Conservation (phyloP, 1,284 basidiomycete species). For the Kwoniella shivajii region DNA sequence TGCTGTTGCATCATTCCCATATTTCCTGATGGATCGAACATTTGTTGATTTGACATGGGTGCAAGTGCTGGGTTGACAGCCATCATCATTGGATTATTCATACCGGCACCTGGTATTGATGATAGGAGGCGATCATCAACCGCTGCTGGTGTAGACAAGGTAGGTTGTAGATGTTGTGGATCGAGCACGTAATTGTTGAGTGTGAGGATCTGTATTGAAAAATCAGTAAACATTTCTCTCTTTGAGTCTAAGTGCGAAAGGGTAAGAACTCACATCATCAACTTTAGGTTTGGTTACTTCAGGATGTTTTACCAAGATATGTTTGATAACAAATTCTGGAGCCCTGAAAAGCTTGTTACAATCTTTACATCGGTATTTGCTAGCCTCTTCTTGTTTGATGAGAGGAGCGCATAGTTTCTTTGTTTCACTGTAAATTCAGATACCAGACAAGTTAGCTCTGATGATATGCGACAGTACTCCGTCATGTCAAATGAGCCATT, state of each 20-base stretch:
- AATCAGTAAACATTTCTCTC: background rate
- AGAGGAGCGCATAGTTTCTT: conserved; percentile 71
- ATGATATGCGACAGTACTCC: background rate
- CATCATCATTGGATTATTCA: conserved; percentile 14
- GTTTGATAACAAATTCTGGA: conserved; percentile 91
- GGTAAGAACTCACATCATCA: conserved; percentile 45
- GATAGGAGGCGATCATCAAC: conserved; percentile 45
- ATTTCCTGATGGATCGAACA: conserved; percentile 1
- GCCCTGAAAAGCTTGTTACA: conserved; percentile 96
- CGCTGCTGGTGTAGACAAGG: conserved; percentile 45
- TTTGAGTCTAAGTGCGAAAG: background rate
- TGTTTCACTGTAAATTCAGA: conserved; percentile 64
- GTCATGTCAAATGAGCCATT: too few relatives aligned
- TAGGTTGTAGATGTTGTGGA: conserved; percentile 82
- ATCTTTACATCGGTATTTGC: conserved; percentile 90
- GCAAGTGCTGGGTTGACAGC: conserved; percentile 35
- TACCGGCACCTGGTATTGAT: conserved; percentile 2
- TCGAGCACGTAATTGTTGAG: conserved; percentile 93
- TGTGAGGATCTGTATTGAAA: conserved; percentile 66
- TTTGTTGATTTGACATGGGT: background rate
- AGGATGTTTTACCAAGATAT: conserved; percentile 83
- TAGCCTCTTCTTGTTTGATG: conserved; percentile 91
- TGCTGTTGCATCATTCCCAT: conserved; percentile 49
- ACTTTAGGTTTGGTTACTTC: conserved; percentile 63
- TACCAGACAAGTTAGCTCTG: background rate